Evolutionary conservation across 192 early-diverging fungal genomes (phyloP), one percentile per base, ranked within the genome.

Genomic region (Coemansia umbellata): DNA sequence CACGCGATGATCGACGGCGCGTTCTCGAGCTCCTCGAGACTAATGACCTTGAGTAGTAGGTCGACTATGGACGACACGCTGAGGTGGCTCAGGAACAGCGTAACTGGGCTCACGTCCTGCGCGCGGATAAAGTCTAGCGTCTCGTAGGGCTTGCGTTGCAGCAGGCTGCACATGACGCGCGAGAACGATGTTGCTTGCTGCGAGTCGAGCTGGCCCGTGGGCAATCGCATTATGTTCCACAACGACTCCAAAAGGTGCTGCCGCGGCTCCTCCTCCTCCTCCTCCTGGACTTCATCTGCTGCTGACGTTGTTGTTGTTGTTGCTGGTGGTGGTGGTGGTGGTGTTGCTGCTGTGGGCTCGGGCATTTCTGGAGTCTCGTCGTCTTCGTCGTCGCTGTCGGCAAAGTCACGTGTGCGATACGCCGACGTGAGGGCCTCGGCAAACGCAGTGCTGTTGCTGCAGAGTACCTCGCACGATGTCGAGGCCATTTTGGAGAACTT

Each of bases 141-240:
- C 91, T 93, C 87, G 45, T 79, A 81, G 22, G 91, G 90, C 63
- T 96, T 93, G 75, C 93, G 93, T 66, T 87, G 80, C 57, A 97
- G 66, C 23, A 96, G 80, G 4, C 91, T 84, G 23, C 81, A 82
- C 75, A 94, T 92, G 17, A 94, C 89, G 75, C 94, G 95, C 55
- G 80, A 81, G 70, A 96, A 99, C 69, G 92, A 91, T 37, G 85
- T 89, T 15, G 94, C 90, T 53, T 93, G 91, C 22, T 90, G 72
- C 10, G 84, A 75, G 59, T 92, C 82, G 54, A 95, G 67, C 52
- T 85, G 84, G 10, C 83, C 81, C 6, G 81, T 82, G 28, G 81
- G 80, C 63, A 92, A 89, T 7, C 58, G 37, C 58, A 99, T 75
- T 33, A 93, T 77, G 22, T 79, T 78, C 94, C 94, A 97, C 53